Conservation (phyloP, 306 rosid species). For the Elaeagnus macrophylla region DNA sequence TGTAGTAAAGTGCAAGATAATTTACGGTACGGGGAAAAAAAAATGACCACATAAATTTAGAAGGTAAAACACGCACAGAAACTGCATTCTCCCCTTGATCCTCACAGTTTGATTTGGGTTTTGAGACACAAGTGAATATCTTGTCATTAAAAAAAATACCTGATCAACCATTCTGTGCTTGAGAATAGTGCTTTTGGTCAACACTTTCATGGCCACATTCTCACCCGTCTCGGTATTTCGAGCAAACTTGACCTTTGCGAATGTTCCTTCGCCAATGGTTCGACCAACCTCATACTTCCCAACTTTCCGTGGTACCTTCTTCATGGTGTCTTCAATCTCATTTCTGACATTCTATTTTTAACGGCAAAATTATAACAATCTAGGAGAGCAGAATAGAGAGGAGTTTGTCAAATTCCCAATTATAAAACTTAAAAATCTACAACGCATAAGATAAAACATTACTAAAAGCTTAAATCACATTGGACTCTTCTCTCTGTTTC, state of each 20-base stretch:
- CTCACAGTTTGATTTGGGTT: too few relatives aligned
- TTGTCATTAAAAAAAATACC: conserved; percentile 29
- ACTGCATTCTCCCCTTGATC: too few relatives aligned
- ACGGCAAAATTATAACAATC: background rate
- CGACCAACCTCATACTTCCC: conserved; percentile 89
- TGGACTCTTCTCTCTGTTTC: too few relatives aligned
- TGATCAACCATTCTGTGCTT: conserved; percentile 84
- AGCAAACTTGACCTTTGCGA: conserved; percentile 89
- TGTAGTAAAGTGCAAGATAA: too few relatives aligned
- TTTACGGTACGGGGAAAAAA: too few relatives aligned
- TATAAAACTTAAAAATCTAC: too few relatives aligned
- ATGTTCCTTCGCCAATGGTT: conserved; percentile 85
- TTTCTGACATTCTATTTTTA: conserved; percentile 10
- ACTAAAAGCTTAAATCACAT: too few relatives aligned
- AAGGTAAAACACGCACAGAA: too few relatives aligned
- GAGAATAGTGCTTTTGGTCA: conserved; percentile 79
- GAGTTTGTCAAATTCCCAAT: background rate
- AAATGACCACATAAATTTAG: too few relatives aligned
- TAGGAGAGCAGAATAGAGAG: conserved; percentile 7
- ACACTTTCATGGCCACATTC: conserved; percentile 65
- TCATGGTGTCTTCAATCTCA: conserved; percentile 36
- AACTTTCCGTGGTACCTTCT: conserved; percentile 44
- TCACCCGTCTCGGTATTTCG: conserved; percentile 59
- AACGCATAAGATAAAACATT: too few relatives aligned
- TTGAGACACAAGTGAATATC: too few relatives aligned